phyloP scores from a whole-genome alignment of 768 basidiomycete genomes.

The Mycena crocata region DNA sequence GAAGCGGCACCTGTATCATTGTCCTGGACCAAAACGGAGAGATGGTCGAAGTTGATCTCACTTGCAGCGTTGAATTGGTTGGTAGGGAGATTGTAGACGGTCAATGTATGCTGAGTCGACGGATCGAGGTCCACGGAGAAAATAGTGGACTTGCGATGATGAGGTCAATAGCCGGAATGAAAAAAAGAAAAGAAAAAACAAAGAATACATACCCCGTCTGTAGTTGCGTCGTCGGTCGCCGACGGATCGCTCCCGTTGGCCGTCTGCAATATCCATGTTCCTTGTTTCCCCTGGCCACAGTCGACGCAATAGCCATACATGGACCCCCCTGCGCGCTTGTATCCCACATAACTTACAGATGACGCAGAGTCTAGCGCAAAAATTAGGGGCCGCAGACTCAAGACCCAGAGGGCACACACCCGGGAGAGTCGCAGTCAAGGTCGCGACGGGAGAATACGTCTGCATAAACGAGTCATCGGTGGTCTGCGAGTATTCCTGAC shows the following conservation, averaged over 20 bases:
- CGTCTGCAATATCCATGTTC: slow-evolving; percentile 8
- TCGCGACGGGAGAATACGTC: slow-evolving; percentile 14
- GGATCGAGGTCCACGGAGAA: slow-evolving; percentile 45
- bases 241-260: slow-evolving; percentile 40
- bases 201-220: slow-evolving; percentile 33
- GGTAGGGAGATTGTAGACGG: slow-evolving; percentile 41
- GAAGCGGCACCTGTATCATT: slow-evolving; percentile 5
- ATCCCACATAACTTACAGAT: slow-evolving; percentile 43
- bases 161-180: background rate
- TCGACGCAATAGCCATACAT: slow-evolving; percentile 46
- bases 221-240: slow-evolving; percentile 29
- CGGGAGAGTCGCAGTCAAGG: slow-evolving; percentile 40
- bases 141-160: slow-evolving; percentile 35
- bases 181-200: background rate
- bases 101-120: slow-evolving; percentile 35
- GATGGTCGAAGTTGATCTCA: slow-evolving; percentile 40
- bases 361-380: slow-evolving; percentile 35
- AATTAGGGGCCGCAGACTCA: background rate
- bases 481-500: slow-evolving; percentile 13
- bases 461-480: slow-evolving; percentile 9
- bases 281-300: slow-evolving; percentile 27
- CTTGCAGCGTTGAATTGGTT: slow-evolving; percentile 30
- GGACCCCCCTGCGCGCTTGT: slow-evolving; percentile 37
- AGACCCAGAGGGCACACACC: slow-evolving; percentile 33
- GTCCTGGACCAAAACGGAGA: slow-evolving; percentile 34